Base-by-base conservation (phyloP, 1,139 yeast species). In the Saccharomyces pastorianus region DNA sequence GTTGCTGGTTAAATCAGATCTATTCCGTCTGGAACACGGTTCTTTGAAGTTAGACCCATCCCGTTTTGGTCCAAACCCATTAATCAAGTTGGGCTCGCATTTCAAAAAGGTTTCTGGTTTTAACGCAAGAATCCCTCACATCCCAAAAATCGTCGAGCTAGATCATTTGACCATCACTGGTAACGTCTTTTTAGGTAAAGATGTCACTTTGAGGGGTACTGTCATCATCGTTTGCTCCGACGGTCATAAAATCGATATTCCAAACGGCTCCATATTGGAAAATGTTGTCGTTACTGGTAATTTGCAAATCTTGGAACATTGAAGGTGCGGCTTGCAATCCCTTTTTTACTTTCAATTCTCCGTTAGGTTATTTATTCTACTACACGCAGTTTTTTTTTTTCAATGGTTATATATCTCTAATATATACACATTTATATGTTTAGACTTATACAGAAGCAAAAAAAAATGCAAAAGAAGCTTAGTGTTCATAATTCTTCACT, bases 151-250 rank as follows among this genome's bases (percentile, higher is more conserved):
- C 64, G 81, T 93, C 67, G 99, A 93, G 76, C 83, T 93, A 68
- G 99, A 93, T 71, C 99, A 93, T 73, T 83, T 93, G 70, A 93
- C 99, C 55, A 91, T 93, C 64, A 93, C 99, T 54, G 99, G 99
- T 74, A 91, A 93, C 70, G 99, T 95, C 51, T 83, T 75, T 65
- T 80, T 93, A 65, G 99, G 99, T 67, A 88, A 88, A 72, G 84
- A 83, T 65, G 96, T 95, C 62, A 85, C 88, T 54, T 81, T 93
- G 69, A 93, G 88, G 79, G 99, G 99, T 60, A 93, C 99, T 13
- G 99, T 93, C 59, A 93, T 93, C 66, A 89, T 93, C 64, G 99
- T 93, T 55, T 91, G 98, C 74, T 91, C 93, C 59, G 99, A 93
- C 68, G 98, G 98, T 60, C 95, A 89, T 71, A 88, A 83, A 76